Percentiles rank a stretch among this genome's conserved stretches.
Conservation (phyloP, 805 yeast species). For the Torulaspora gathmanii region DNA sequence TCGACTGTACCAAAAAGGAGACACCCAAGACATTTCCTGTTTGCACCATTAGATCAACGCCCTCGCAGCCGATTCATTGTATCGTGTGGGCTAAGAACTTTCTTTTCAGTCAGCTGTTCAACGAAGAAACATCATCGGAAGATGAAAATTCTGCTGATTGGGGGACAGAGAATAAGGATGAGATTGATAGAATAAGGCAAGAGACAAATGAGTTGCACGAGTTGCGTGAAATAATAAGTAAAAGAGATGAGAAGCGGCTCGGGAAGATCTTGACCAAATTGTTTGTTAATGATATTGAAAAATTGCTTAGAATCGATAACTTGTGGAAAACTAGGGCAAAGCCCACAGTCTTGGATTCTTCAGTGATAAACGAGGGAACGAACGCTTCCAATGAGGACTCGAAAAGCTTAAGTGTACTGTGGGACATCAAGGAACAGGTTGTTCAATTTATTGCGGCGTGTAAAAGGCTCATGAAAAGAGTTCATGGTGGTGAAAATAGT, state of each 20-base stretch:
- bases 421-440: slow-evolving; percentile 63
- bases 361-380: slow-evolving; percentile 18
- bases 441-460: slow-evolving; percentile 51
- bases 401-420: slow-evolving; percentile 37
- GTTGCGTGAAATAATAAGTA: slow-evolving; percentile 39
- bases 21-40: slow-evolving; percentile 91
- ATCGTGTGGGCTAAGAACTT: slow-evolving; percentile 97
- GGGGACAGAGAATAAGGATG: slow-evolving; percentile 62
- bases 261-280: slow-evolving; percentile 52
- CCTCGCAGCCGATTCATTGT: slow-evolving; percentile 93
- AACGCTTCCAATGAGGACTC: slow-evolving; percentile 13
- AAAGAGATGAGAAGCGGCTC: slow-evolving; percentile 33
- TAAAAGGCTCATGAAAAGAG: slow-evolving; percentile 47
- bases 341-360: slow-evolving; percentile 57
- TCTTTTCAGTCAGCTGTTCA: slow-evolving; percentile 74
- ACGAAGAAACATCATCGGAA: slow-evolving; percentile 39
- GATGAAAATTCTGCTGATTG: slow-evolving; percentile 38
- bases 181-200: slow-evolving; percentile 56
- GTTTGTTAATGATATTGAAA: slow-evolving; percentile 70
- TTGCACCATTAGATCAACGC: slow-evolving; percentile 94
- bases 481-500: slow-evolving; percentile 32
- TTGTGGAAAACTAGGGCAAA: slow-evolving; percentile 69
- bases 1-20: slow-evolving; percentile 82
- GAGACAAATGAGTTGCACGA: slow-evolving; percentile 64
- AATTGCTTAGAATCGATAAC: slow-evolving; percentile 63